Evolutionary conservation across 2,329 filamentous ascomycete genomes (phyloP).

Genomic region (Metarhizium rileyi): DNA sequence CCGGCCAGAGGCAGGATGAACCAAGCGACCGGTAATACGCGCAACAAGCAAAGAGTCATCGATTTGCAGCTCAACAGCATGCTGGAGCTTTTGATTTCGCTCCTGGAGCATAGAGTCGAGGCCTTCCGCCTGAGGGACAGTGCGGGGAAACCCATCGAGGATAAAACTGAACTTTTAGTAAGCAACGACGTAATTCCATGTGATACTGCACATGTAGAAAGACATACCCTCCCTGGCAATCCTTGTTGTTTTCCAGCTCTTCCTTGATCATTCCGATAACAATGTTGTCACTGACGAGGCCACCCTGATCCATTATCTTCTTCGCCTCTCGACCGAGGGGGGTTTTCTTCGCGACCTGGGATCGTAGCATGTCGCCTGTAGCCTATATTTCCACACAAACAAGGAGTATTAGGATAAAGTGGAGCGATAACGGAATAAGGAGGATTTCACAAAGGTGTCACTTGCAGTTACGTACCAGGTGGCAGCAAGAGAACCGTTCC

Average conservation of each 20-base stretch:
- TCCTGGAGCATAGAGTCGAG: conserved; percentile 82
- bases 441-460: conserved; percentile 9
- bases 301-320: conserved; percentile 99
- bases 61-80: conserved; percentile 94
- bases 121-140: conserved; percentile 87
- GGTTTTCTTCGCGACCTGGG: conserved; percentile 97
- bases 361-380: conserved; percentile 97
- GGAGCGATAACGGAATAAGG: background rate
- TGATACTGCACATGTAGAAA: background rate
- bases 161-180: conserved; percentile 62
- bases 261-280: conserved; percentile 99
- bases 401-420: background rate
- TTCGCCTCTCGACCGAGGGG: conserved; percentile 89
- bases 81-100: conserved; percentile 77
- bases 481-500: conserved; percentile 95
- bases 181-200: background rate
- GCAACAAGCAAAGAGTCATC: conserved; percentile 89
- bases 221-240: conserved; percentile 90
- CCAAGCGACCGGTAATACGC: conserved; percentile 89
- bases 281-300: conserved; percentile 96
- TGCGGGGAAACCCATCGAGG: conserved; percentile 95
- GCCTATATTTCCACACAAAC: conserved; percentile 46
- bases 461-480: conserved; percentile 61
- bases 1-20: conserved; percentile 92
- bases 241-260: conserved; percentile 85